Evolutionary conservation across 495 filamentous ascomycete genomes (phyloP).

Genomic region (Oidiodendron maius): DNA sequence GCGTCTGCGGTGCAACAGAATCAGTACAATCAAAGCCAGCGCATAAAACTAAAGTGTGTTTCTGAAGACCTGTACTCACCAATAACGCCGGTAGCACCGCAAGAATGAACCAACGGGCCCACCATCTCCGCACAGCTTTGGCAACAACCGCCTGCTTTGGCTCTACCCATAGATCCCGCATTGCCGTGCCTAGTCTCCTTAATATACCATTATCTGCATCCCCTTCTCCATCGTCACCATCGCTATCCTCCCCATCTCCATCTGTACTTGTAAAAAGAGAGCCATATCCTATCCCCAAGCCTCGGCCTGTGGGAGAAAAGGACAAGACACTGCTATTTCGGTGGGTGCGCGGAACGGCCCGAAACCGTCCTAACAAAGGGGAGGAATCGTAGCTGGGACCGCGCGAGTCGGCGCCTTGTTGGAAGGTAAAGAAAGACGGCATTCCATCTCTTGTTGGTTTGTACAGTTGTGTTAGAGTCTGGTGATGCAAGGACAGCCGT

Average conservation of each 20-base stretch:
- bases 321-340: constrained; percentile 18
- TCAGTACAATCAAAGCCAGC: too few relatives aligned
- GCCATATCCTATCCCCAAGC: constrained; percentile 26
- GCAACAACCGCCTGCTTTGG: constrained; percentile 47
- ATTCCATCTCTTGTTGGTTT: too few relatives aligned
- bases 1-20: too few relatives aligned
- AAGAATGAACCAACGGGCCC: constrained; percentile 47
- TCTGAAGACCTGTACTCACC: constrained; percentile 38
- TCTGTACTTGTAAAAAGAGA: constrained; percentile 15
- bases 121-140: constrained; percentile 50
- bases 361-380: constrained; percentile 53
- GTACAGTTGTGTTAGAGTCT: too few relatives aligned
- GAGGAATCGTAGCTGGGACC: constrained; percentile 33
- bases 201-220: constrained; percentile 16
- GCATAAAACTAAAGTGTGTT: too few relatives aligned
- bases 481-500: too few relatives aligned
- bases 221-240: constrained; percentile 28
- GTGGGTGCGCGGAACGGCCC: constrained; percentile 39
- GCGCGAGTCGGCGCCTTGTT: constrained; percentile 49
- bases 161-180: constrained; percentile 46
- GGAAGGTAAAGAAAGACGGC: constrained; percentile 58
- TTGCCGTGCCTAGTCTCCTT: constrained; percentile 23
- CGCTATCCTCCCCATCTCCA: constrained; percentile 28
- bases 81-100: constrained; percentile 50
- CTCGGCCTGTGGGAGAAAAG: constrained; percentile 9